Conservation (phyloP, 495 filamentous ascomycete genomes). For the Diplogelasinospora grovesii region DNA sequence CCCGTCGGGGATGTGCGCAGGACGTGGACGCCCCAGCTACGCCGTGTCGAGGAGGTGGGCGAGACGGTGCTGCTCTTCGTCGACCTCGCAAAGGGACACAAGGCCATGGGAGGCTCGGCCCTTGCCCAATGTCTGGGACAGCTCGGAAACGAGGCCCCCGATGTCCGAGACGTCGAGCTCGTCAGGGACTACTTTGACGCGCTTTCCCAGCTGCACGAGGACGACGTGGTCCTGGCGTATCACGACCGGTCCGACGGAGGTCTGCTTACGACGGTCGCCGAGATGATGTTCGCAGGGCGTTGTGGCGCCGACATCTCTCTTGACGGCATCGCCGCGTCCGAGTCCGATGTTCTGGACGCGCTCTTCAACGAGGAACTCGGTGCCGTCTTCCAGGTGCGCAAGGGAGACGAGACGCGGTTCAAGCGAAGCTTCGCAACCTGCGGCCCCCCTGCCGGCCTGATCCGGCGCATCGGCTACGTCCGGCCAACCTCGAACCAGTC, state of each 20-base stretch:
- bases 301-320: slow-evolving; percentile 83
- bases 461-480: slow-evolving; percentile 76
- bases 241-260: slow-evolving; percentile 94
- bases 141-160: slow-evolving; percentile 75
- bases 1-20: slow-evolving; percentile 69
- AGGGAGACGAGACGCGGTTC: slow-evolving; percentile 76
- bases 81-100: slow-evolving; percentile 70
- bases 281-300: slow-evolving; percentile 98
- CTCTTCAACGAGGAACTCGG: slow-evolving; percentile 98
- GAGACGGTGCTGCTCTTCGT: slow-evolving; percentile 88
- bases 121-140: slow-evolving; percentile 88
- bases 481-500: slow-evolving; percentile 63
- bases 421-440: slow-evolving; percentile 86
- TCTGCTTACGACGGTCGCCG: slow-evolving; percentile 80
- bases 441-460: slow-evolving; percentile 72
- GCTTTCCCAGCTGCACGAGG: slow-evolving; percentile 75
- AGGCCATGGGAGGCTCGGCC: slow-evolving; percentile 84
- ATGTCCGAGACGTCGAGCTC: slow-evolving; percentile 72
- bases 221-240: slow-evolving; percentile 84
- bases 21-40: slow-evolving; percentile 90
- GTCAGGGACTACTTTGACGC: slow-evolving; percentile 93
- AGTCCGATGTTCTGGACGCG: slow-evolving; percentile 60
- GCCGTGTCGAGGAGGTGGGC: slow-evolving; percentile 76
- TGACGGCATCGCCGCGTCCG: slow-evolving; percentile 56
- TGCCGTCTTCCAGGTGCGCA: slow-evolving; percentile 90